A percentile compares a stretch with the other conserved stretches of the same genome.
Evolutionary conservation across 2,329 filamentous ascomycete species (phyloP).

Genomic region (Aspergillus alliaceus): DNA sequence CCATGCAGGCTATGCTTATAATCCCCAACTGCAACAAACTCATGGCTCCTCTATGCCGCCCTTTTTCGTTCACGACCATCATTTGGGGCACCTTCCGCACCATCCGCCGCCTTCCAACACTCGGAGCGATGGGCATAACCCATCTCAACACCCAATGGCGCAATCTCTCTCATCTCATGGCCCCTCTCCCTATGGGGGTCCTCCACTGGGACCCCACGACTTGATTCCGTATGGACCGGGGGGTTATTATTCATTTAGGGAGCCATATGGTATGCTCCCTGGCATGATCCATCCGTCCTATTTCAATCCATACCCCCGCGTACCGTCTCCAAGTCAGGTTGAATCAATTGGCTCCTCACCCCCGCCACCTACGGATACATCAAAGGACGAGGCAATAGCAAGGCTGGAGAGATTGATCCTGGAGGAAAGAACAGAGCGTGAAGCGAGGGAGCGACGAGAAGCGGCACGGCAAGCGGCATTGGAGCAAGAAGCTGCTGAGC

Average conservation of each 20-base stretch:
- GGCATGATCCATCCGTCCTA: constrained; percentile 36
- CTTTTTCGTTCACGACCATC: constrained; percentile 30
- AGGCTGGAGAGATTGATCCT: constrained; percentile 61
- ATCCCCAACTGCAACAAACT: constrained; percentile 26
- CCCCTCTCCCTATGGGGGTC: constrained; percentile 29
- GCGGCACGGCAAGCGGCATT: constrained; percentile 43
- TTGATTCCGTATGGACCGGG: constrained; percentile 38
- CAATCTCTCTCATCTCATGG: constrained; percentile 28
- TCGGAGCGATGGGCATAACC: constrained; percentile 32
- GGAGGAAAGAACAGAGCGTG: constrained; percentile 44
- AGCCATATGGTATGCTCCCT: constrained; percentile 33
- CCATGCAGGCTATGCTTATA: constrained; percentile 30
- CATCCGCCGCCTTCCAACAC: constrained; percentile 20
- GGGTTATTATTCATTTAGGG: constrained; percentile 36
- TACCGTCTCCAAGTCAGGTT: constrained; percentile 33
- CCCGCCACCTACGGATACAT: constrained; percentile 49
- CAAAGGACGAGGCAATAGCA: constrained; percentile 57
- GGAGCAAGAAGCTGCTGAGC: constrained; percentile 52
- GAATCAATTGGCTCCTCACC: constrained; percentile 27
- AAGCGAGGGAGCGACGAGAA: constrained; percentile 39
- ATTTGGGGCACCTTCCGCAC: constrained; percentile 27
- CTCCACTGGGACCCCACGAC: constrained; percentile 36
- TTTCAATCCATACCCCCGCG: constrained; percentile 36
- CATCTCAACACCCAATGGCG: constrained; percentile 29
- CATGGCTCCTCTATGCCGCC: constrained; percentile 27